These are phyloP conservation scores for Schoenoplectus triqueter DNA, from an alignment of 202 grass and related monocot species.

Conservation along the genomic window DNA sequence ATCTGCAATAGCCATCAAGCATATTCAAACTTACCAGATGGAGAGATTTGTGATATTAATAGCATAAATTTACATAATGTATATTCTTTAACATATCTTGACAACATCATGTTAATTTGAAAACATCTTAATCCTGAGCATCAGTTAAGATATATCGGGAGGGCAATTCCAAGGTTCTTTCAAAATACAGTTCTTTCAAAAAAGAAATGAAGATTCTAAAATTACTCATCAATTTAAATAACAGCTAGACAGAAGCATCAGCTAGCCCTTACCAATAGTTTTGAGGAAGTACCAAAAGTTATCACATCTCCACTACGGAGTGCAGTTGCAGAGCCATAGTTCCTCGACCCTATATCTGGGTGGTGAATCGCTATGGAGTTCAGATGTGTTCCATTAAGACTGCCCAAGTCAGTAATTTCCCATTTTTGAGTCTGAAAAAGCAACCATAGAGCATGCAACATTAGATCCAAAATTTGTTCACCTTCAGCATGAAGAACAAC, in stretches of 20 bases:
- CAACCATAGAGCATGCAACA: background rate
- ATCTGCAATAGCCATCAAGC: background rate
- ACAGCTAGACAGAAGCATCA: conserved; percentile 17
- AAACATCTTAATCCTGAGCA: background rate
- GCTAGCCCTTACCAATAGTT: conserved; percentile 59
- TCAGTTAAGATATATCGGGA: conserved; percentile 4
- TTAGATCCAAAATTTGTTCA: background rate
- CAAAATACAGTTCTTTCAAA: conserved; percentile 12
- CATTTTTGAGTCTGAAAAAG: conserved; percentile 66
- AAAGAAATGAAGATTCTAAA: conserved; percentile 22
- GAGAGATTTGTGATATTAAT: background rate
- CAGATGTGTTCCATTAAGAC: conserved; percentile 86
- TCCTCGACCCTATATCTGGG: conserved; percentile 62
- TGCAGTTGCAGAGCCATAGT: conserved; percentile 57
- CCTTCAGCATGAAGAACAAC: background rate
- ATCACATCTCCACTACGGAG: conserved; percentile 84
- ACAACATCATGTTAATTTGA: conserved; percentile 23
- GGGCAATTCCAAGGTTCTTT: conserved; percentile 7
- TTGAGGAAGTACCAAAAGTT: conserved; percentile 70
- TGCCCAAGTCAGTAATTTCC: conserved; percentile 88
- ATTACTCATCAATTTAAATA: conserved; percentile 19
- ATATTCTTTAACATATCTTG: background rate
- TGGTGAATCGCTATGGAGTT: conserved; percentile 65
- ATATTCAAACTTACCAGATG: conserved; percentile 7
- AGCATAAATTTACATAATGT: background rate